A percentile compares a stretch with the other conserved stretches of the same genome.
Conservation (phyloP, 2,329 filamentous ascomycete genomes). For the Hansfordia pulvinata region DNA sequence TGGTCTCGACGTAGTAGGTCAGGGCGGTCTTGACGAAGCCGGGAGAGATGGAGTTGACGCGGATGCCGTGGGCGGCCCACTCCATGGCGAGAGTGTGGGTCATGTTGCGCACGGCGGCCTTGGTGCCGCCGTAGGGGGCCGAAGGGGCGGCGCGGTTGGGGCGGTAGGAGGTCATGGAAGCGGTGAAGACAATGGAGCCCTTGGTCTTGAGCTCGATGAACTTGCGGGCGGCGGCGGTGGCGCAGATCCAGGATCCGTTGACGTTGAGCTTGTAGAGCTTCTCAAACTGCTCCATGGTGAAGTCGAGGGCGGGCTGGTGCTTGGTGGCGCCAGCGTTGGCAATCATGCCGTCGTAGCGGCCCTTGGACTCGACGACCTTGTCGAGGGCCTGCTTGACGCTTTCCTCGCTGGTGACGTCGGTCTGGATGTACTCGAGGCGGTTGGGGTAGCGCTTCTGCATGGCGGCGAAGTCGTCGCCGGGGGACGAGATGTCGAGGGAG, state of each 20-base stretch:
- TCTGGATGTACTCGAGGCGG: slow-evolving; percentile 27
- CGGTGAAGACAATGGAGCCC: slow-evolving; percentile 28
- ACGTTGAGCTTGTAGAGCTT: slow-evolving; percentile 31
- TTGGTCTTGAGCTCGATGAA: slow-evolving; percentile 20
- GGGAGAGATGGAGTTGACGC: slow-evolving; percentile 31
- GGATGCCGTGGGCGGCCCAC: slow-evolving; percentile 30
- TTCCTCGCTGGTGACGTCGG: slow-evolving; percentile 28
- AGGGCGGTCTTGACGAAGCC: slow-evolving; percentile 28
- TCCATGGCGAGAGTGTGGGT: slow-evolving; percentile 29
- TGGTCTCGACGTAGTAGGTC: slow-evolving; percentile 35
- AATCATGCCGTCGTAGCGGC: slow-evolving; percentile 26
- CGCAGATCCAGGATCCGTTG: slow-evolving; percentile 29
- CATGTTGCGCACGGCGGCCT: slow-evolving; percentile 27
- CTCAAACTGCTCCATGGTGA: slow-evolving; percentile 22
- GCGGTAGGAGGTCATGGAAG: slow-evolving; percentile 31
- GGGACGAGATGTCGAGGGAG: slow-evolving; percentile 23
- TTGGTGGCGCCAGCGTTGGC: slow-evolving; percentile 28
- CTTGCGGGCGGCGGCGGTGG: slow-evolving; percentile 27
- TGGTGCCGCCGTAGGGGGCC: slow-evolving; percentile 30
- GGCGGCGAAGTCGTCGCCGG: slow-evolving; percentile 21
- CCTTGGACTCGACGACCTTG: slow-evolving; percentile 20
- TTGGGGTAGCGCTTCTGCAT: slow-evolving; percentile 25
- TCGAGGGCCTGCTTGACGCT: slow-evolving; percentile 25
- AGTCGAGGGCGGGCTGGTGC: slow-evolving; percentile 29
- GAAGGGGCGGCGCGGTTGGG: slow-evolving; percentile 36